Base-by-base conservation (phyloP, 2,329 filamentous ascomycete genomes). In the Colletotrichum sp. region DNA sequence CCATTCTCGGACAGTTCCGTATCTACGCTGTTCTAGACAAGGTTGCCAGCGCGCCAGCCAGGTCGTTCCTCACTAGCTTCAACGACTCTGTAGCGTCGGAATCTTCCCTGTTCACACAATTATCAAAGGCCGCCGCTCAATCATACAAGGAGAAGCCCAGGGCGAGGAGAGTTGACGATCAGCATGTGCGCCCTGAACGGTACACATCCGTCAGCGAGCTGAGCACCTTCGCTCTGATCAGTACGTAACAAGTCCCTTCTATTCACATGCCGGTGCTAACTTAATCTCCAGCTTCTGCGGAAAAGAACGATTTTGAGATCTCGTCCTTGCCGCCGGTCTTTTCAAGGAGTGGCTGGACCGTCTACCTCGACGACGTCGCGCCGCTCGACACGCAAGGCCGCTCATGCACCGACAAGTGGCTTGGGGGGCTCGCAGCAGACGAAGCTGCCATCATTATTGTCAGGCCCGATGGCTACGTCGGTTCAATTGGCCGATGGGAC, bases 1-100 rank as follows among this genome's bases (percentile, higher is more conserved):
- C 94, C 2, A 90, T 95, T 81, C 86, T 95, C 5, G 92, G 94
- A 21, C 94, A 96, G 80, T 96, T 96, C 85, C 90, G 93, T 65
- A 89, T 95, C 52, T 95, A 94, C 81, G 88, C 95, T 74, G 89
- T 96, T 73, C 89, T 91, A 74, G 90, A 89, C 79, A 88, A 94
- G 79, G 86, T 94, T 3, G 85, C 87, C 68, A 21, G 24, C 3
- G 26, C 59, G 2, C 82, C 87, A 26, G 87, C 89, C 5, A 85
- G 84, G 66, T 84, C 85, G 1, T 94, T 94, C 82, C 85, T 95
- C 26, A 84, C 89, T 4, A 86, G 85, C 0, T 87, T 95, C 32
- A 93, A 90, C 77, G 83, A 86, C 21, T 84, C 88, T 8, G 86
- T 94, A 58, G 86, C 87, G 1, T 85, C 87, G 1, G 80, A 82